Percentiles rank a stretch among this genome's conserved stretches.
Conservation (phyloP, 1,139 yeast species). For the Arxiozyma bovina region DNA sequence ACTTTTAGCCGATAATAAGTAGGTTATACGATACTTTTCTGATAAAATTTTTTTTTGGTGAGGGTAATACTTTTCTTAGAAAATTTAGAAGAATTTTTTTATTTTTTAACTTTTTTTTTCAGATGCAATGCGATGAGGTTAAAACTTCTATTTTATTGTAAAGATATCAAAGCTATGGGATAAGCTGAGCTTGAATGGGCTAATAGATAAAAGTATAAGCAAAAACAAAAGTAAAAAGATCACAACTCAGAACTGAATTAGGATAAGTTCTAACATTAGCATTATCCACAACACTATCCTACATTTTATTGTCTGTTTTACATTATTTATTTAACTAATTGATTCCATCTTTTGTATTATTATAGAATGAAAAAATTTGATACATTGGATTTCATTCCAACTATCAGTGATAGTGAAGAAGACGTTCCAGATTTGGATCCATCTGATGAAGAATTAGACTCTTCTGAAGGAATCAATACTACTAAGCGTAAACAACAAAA, state of each 20-base stretch:
- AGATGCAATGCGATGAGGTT: neutral
- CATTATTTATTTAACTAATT: no score
- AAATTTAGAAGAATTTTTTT: no score
- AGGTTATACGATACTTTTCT: no score
- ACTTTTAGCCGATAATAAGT: no score
- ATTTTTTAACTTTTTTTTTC: neutral
- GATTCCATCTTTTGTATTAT: neutral
- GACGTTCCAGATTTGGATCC: constrained; percentile 51
- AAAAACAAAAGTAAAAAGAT: no score
- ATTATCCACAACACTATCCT: neutral
- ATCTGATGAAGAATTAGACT: constrained; percentile 37
- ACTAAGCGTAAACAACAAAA: constrained; percentile 3
- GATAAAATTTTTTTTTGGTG: no score
- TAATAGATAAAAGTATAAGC: no score
- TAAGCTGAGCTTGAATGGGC: constrained; percentile 14
- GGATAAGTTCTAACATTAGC: no score
- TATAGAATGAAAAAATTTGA: constrained; percentile 12
- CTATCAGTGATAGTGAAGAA: constrained; percentile 68
- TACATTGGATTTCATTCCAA: constrained; percentile 44
- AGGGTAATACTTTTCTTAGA: neutral
- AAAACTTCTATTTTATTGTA: no score
- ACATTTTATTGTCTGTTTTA: no score
- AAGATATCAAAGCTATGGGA: constrained; percentile 14
- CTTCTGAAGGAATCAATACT: constrained; percentile 8
- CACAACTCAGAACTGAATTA: no score